phyloP scores from a whole-genome alignment of 768 basidiomycete species.

The Serendipita sp. region DNA sequence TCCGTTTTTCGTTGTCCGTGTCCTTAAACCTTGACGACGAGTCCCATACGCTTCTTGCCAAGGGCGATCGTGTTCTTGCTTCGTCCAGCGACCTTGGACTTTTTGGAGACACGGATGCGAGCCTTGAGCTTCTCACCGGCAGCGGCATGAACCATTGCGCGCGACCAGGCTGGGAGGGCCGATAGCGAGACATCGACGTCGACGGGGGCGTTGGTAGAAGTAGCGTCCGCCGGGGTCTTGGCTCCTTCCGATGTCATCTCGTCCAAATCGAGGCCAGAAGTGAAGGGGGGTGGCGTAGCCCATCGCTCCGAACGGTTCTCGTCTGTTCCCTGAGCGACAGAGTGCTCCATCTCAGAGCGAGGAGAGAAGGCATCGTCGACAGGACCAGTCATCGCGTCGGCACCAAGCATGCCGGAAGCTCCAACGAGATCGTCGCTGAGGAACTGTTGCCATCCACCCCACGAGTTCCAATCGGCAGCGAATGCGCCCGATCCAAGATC shows the following conservation, averaged over 20 bases:
- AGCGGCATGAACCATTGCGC: not conserved
- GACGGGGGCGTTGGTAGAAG: not conserved
- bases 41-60: constrained; percentile 3
- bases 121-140: constrained; percentile 6
- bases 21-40: constrained; percentile 4
- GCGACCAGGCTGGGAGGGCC: not conserved
- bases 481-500: not conserved
- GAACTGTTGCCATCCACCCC: constrained; percentile 1
- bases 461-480: not conserved
- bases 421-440: not conserved
- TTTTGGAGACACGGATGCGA: constrained; percentile 5
- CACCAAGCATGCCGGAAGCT: not conserved
- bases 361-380: not conserved
- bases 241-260: not conserved
- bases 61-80: not conserved
- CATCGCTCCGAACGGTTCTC: not conserved
- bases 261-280: not conserved
- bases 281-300: not conserved
- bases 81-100: constrained; percentile 1
- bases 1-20: no score
- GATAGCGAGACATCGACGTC: constrained; percentile 4
- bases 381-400: not conserved
- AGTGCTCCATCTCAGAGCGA: not conserved
- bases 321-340: not conserved
- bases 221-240: not conserved